phyloP scores from a whole-genome alignment of 2,329 filamentous ascomycete genomes.

The Cladosporium sp. region DNA sequence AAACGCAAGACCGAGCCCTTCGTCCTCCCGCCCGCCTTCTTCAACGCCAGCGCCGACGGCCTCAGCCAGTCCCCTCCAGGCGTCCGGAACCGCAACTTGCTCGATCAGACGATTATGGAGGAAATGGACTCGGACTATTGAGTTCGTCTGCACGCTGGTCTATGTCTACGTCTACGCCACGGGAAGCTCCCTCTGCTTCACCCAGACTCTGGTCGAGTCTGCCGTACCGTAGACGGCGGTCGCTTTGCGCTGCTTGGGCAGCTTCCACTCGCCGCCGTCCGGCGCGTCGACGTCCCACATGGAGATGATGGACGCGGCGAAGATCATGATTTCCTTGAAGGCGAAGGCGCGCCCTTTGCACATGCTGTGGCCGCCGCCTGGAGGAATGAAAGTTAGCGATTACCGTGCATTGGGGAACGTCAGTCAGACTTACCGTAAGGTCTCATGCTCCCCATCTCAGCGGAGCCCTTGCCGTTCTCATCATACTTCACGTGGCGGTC shows the following conservation, averaged over 20 bases:
- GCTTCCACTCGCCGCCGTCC: slow-evolving; percentile 40
- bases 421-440: slow-evolving; percentile 35
- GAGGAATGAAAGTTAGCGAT: background rate
- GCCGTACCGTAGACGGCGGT: slow-evolving; percentile 47
- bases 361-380: slow-evolving; percentile 41
- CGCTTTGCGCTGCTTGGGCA: slow-evolving; percentile 46
- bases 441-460: slow-evolving; percentile 39
- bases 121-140: slow-evolving; percentile 56
- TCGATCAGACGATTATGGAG: slow-evolving; percentile 64
- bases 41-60: slow-evolving; percentile 23
- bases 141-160: slow-evolving; percentile 7
- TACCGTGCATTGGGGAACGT: background rate
- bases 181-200: slow-evolving; percentile 32
- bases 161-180: background rate
- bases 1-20: slow-evolving; percentile 17
- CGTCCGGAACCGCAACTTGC: slow-evolving; percentile 44
- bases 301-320: slow-evolving; percentile 47
- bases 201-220: slow-evolving; percentile 48
- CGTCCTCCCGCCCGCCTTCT: slow-evolving; percentile 17
- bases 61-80: slow-evolving; percentile 23
- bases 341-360: slow-evolving; percentile 48
- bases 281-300: slow-evolving; percentile 52
- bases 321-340: slow-evolving; percentile 44
- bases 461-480: slow-evolving; percentile 21
- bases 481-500: slow-evolving; percentile 31